Conservation (phyloP, 2,329 filamentous ascomycete genomes). For the Tolypocladium tropicale region DNA sequence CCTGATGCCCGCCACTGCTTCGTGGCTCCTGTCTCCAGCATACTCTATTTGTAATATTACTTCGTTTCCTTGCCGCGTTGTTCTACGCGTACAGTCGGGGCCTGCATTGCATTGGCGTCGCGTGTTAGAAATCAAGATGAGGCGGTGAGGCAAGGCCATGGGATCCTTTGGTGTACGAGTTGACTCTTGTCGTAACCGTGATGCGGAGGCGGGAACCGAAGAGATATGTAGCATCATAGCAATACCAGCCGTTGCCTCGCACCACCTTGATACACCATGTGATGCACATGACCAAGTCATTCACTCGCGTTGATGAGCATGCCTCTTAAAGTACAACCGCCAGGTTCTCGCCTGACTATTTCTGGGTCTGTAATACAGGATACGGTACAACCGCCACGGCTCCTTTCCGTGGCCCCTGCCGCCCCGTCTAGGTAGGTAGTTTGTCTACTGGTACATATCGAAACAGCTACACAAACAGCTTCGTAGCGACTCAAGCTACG, state of each 20-base stretch:
- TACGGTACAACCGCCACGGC: not conserved
- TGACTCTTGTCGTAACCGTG: not conserved
- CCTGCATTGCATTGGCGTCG: not conserved
- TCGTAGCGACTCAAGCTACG: slow-evolving; percentile 7
- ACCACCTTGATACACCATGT: not conserved
- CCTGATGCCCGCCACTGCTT: not conserved
- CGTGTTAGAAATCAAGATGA: not conserved
- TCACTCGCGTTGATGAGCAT: not conserved
- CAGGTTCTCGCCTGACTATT: not conserved
- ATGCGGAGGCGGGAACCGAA: not conserved
- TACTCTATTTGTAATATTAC: not conserved
- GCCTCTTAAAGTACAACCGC: not conserved
- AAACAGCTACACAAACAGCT: not conserved
- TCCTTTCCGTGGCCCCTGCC: not conserved
- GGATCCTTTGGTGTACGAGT: not conserved
- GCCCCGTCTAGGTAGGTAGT: not conserved
- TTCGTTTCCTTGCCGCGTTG: not conserved
- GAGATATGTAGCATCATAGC: not conserved
- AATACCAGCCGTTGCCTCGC: not conserved
- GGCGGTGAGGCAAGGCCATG: no score
- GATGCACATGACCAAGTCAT: no score
- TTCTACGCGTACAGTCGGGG: not conserved
- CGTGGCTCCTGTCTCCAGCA: not conserved
- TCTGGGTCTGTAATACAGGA: not conserved
- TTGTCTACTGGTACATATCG: not conserved